Evolutionary conservation across 2,329 filamentous ascomycete genomes (phyloP).

Genomic region (Blastomyces silverae): DNA sequence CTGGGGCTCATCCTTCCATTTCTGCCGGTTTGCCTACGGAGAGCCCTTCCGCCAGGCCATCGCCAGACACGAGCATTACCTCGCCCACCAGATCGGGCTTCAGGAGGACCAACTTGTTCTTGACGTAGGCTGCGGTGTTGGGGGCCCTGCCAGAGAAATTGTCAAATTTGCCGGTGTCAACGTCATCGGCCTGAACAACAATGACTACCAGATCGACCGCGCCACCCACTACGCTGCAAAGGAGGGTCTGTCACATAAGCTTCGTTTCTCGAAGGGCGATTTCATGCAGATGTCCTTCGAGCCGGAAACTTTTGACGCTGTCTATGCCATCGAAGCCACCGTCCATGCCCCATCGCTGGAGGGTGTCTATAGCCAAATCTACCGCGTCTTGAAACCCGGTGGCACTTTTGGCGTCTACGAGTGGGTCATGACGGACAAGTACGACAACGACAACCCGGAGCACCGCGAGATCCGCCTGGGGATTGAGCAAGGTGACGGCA

Average conservation of each 20-base stretch:
- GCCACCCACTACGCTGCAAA: slow-evolving; percentile 78
- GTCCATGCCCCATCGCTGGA: slow-evolving; percentile 86
- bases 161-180: slow-evolving; percentile 90
- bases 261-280: slow-evolving; percentile 86
- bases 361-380: slow-evolving; percentile 91
- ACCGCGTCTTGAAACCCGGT: slow-evolving; percentile 90
- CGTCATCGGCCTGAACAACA: slow-evolving; percentile 93
- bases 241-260: slow-evolving; percentile 71
- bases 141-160: slow-evolving; percentile 90
- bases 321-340: slow-evolving; percentile 96
- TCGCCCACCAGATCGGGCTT: slow-evolving; percentile 81
- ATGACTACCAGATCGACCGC: slow-evolving; percentile 96
- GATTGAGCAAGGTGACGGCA: slow-evolving; percentile 93
- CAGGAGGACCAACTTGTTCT: slow-evolving; percentile 81
- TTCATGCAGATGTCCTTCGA: slow-evolving; percentile 99
- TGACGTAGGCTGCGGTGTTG: slow-evolving; percentile 95
- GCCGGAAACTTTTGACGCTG: slow-evolving; percentile 84
- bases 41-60: slow-evolving; percentile 89
- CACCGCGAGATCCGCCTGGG: slow-evolving; percentile 88
- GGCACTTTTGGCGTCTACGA: slow-evolving; percentile 96
- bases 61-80: slow-evolving; percentile 94
- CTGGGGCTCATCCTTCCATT: slow-evolving; percentile 95
- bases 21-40: slow-evolving; percentile 82
- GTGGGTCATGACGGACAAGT: slow-evolving; percentile 96
- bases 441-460: slow-evolving; percentile 78